phyloP scores from a whole-genome alignment of 805 yeast species.

The Maudiozyma pseudohumilis region DNA sequence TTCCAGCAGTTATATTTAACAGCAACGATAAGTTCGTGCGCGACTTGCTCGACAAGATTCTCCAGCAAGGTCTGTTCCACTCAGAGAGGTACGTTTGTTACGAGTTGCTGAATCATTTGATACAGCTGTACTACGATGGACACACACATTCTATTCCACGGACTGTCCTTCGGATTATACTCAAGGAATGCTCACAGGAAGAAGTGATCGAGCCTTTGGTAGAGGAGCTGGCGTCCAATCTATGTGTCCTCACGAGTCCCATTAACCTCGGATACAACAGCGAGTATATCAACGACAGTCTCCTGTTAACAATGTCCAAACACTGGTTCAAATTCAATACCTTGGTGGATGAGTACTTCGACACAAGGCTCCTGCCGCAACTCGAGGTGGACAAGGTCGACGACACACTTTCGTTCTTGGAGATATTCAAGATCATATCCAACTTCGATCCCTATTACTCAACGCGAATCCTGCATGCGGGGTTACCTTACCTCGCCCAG shows the following conservation, averaged over 20 bases:
- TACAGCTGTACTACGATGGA: conserved; percentile 6
- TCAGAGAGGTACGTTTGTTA: conserved; percentile 2
- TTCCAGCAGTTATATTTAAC: background rate
- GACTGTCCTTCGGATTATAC: conserved; percentile 4
- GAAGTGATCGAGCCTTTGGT: background rate
- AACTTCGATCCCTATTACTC: conserved; percentile 7
- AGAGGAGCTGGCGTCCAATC: background rate
- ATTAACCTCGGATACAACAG: background rate
- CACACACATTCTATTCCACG: conserved; percentile 1
- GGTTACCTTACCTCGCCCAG: conserved; percentile 1
- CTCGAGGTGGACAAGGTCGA: background rate
- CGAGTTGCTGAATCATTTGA: conserved; percentile 6
- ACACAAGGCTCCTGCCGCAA: background rate
- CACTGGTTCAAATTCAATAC: conserved; percentile 14
- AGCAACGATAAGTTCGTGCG: background rate
- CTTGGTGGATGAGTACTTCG: conserved; percentile 2
- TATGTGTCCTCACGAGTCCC: background rate
- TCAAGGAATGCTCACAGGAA: conserved; percentile 3
- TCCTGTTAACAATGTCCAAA: conserved; percentile 5
- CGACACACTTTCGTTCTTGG: background rate
- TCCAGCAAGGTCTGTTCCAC: background rate
- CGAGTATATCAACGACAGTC: background rate
- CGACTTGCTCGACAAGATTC: background rate
- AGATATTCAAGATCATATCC: conserved; percentile 2
- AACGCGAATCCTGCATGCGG: background rate